Conservation (phyloP, 495 filamentous ascomycete species). For the Astrocystis sublimbata region DNA sequence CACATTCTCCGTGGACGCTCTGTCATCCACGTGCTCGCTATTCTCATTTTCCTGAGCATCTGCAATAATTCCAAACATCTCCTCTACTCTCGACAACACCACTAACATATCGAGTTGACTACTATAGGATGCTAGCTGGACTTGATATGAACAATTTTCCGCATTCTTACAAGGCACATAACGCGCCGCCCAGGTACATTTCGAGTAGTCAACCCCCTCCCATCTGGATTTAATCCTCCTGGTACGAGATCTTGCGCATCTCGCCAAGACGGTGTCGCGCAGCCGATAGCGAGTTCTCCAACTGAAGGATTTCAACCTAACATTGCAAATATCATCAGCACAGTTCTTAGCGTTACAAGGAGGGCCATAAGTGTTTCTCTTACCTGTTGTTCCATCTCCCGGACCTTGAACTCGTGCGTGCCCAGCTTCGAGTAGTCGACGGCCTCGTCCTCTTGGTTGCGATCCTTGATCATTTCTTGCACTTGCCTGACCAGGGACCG, state of each 20-base stretch:
- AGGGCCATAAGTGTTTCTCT: slow-evolving; percentile 23
- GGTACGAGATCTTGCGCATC: slow-evolving; percentile 99
- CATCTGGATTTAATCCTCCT: slow-evolving; percentile 60
- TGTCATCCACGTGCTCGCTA: neutral
- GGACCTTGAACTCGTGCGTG: slow-evolving; percentile 94
- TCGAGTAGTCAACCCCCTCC: neutral
- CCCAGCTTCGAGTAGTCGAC: slow-evolving; percentile 86
- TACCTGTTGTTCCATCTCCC: slow-evolving; percentile 99
- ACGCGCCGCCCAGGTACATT: neutral
- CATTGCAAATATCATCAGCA: slow-evolving; percentile 20
- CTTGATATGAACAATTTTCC: neutral
- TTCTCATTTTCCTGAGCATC: neutral
- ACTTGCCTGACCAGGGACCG: slow-evolving; percentile 87
- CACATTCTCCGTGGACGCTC: neutral
- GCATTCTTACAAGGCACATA: neutral
- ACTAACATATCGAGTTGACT: too few species aligned
- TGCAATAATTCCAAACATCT: neutral
- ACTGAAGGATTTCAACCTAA: slow-evolving; percentile 94
- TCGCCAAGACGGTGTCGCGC: slow-evolving; percentile 86
- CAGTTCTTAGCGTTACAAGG: neutral
- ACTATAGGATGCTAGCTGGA: neutral
- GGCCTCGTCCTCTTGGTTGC: slow-evolving; percentile 77
- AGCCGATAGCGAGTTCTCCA: slow-evolving; percentile 82
- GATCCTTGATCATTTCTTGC: slow-evolving; percentile 87
- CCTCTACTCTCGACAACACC: too few species aligned